phyloP scores from a whole-genome alignment of 139 green algal genomes.

The Volvox africanus region DNA sequence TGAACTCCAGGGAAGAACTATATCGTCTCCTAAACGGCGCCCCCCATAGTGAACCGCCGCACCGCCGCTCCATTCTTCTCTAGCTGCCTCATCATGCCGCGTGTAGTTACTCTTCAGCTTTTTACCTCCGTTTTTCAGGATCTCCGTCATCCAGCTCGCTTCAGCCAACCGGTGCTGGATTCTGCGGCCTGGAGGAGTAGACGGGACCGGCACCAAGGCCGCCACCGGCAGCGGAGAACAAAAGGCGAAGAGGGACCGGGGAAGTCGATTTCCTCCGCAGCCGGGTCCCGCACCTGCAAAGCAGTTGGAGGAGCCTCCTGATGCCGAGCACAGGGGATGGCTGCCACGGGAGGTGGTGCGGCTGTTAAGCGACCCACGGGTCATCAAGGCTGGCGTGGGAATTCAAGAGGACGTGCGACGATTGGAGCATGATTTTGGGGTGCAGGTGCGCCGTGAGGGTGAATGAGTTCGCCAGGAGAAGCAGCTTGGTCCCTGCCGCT shows the following conservation, averaged over 20 bases:
- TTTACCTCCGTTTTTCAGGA: neutral
- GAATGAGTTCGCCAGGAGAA: neutral
- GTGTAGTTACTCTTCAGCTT: neutral
- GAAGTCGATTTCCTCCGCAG: too few species aligned
- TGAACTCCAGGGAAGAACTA: too few species aligned
- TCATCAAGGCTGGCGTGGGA: constrained; percentile 59
- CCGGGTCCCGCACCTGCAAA: too few species aligned
- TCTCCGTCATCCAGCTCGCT: constrained; percentile 42
- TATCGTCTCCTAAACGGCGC: too few species aligned
- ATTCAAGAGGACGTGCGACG: constrained; percentile 55
- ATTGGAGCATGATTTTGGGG: constrained; percentile 48
- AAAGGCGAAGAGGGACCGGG: too few species aligned
- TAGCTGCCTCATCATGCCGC: neutral
- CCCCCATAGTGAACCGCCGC: too few species aligned
- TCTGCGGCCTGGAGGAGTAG: neutral
- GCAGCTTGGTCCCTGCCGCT: neutral
- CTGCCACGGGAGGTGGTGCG: constrained; percentile 16
- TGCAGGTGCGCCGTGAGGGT: neutral
- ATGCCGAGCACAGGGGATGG: too few species aligned
- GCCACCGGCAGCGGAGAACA: neutral
- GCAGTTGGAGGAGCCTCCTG: too few species aligned
- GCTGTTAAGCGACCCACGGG: constrained; percentile 41
- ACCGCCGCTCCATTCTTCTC: too few species aligned
- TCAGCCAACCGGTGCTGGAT: constrained; percentile 15
- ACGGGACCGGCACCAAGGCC: neutral